A percentile compares a stretch with the other conserved stretches of the same genome.
These are phyloP conservation scores for Aspergillus bridgeri DNA, from an alignment of 495 filamentous ascomycete genomes.

Conservation along the genomic window DNA sequence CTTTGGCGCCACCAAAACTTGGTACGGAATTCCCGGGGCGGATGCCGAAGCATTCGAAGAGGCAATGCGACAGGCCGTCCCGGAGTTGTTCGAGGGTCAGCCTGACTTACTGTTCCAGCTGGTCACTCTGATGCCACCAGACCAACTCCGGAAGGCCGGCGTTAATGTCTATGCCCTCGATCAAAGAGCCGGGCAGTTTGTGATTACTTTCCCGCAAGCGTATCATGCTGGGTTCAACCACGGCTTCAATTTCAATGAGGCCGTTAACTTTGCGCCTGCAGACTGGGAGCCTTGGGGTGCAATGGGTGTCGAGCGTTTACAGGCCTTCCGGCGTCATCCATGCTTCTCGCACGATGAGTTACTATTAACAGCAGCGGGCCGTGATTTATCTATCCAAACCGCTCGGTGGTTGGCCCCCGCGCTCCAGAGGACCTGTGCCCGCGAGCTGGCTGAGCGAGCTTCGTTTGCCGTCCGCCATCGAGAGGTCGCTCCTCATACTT, in stretches of 20 bases:
- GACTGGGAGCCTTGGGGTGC: slow-evolving; percentile 97
- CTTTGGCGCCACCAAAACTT: slow-evolving; percentile 97
- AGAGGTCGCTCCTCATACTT: slow-evolving; percentile 48
- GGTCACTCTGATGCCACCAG: slow-evolving; percentile 88
- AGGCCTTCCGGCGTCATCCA: slow-evolving; percentile 83
- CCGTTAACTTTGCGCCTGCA: slow-evolving; percentile 94
- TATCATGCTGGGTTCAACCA: slow-evolving; percentile 94
- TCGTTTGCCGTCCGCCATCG: slow-evolving; percentile 64
- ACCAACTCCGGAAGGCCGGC: slow-evolving; percentile 91
- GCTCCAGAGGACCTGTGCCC: slow-evolving; percentile 67
- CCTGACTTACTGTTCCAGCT: slow-evolving; percentile 96
- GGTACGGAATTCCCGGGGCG: slow-evolving; percentile 95
- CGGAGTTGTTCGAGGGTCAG: slow-evolving; percentile 94
- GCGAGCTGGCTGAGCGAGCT: slow-evolving; percentile 66
- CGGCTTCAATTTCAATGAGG: slow-evolving; percentile 99
- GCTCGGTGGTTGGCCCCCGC: slow-evolving; percentile 94
- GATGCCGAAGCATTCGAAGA: slow-evolving; percentile 93
- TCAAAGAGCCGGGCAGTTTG: slow-evolving; percentile 92
- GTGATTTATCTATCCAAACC: slow-evolving; percentile 82
- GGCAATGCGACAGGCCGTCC: slow-evolving; percentile 92
- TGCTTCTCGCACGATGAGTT: slow-evolving; percentile 98
- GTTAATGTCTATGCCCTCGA: slow-evolving; percentile 91
- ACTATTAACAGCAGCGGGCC: slow-evolving; percentile 78
- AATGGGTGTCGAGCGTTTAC: slow-evolving; percentile 77
- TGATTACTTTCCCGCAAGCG: slow-evolving; percentile 90